These are phyloP conservation scores for Tolypocladium inflatum DNA, from an alignment of 2,329 filamentous ascomycete genomes.

Conservation along the genomic window DNA sequence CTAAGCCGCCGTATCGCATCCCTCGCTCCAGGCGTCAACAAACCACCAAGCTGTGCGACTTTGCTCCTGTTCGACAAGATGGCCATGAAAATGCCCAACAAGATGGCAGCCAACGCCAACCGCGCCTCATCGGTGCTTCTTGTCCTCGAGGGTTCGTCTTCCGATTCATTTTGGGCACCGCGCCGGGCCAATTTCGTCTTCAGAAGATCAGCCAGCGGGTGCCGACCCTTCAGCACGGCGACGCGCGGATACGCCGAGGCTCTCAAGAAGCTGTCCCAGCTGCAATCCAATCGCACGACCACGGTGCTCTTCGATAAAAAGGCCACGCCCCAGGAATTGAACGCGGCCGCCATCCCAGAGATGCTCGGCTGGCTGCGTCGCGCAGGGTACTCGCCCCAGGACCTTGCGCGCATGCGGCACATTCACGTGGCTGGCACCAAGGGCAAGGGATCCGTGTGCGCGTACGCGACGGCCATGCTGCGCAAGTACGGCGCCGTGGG, in stretches of 20 bases:
- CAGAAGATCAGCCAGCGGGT: not conserved
- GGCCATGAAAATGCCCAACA: not conserved
- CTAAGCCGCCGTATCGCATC: no score
- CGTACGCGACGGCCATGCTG: conserved; percentile 76
- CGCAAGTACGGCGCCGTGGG: conserved; percentile 46
- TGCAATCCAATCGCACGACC: conserved; percentile 71
- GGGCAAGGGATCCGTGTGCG: conserved; percentile 83
- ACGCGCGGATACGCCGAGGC: conserved; percentile 51
- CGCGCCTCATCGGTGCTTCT: not conserved
- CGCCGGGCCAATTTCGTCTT: not conserved
- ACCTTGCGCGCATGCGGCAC: conserved; percentile 34
- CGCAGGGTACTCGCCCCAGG: conserved; percentile 56
- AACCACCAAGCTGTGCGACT: not conserved
- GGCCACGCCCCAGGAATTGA: conserved; percentile 44
- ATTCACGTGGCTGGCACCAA: conserved; percentile 92
- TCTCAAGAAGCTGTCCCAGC: conserved; percentile 61
- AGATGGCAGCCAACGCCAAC: not conserved
- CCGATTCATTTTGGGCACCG: not conserved
- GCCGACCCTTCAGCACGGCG: conserved; percentile 7
- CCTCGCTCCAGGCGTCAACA: not conserved
- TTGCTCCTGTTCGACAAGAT: not conserved
- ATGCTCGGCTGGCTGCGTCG: conserved; percentile 70
- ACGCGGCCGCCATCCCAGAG: conserved; percentile 68
- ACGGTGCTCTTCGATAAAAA: conserved; percentile 38
- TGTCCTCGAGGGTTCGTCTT: not conserved